Conservation (phyloP, 164 flowering plant genomes). For the Brasenia schreberi region DNA sequence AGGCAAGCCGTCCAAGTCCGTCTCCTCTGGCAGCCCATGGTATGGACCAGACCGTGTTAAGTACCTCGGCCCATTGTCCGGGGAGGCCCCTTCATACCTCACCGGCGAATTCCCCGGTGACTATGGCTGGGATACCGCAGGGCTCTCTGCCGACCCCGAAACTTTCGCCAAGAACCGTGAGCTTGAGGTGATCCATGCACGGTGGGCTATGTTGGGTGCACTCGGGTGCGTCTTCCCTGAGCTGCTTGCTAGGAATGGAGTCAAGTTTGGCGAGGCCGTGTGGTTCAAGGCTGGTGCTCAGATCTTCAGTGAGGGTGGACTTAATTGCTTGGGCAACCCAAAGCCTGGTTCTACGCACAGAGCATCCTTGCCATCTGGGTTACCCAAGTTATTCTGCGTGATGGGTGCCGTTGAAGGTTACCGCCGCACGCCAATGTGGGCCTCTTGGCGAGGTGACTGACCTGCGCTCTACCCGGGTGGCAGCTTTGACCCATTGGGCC, state of each 20-base stretch:
- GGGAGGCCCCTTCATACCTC: slow-evolving; percentile 6
- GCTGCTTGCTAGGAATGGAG: slow-evolving; percentile 9
- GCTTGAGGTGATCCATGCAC: slow-evolving; percentile 12
- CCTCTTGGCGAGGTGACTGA: slow-evolving; percentile 10
- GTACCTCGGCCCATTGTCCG: slow-evolving; percentile 12
- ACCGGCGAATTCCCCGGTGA: slow-evolving; percentile 10
- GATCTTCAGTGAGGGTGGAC: slow-evolving; percentile 14
- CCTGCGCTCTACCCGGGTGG: slow-evolving; percentile 14
- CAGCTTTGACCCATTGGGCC: slow-evolving; percentile 14
- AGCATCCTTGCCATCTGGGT: slow-evolving; percentile 16
- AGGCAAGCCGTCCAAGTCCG: slow-evolving; percentile 2
- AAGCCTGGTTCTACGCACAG: slow-evolving; percentile 9
- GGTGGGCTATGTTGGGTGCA: slow-evolving; percentile 9
- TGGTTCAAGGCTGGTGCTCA: slow-evolving; percentile 14
- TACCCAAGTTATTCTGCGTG: slow-evolving; percentile 7
- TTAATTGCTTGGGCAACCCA: slow-evolving; percentile 13
- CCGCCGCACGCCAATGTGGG: slow-evolving; percentile 14
- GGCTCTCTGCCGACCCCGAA: slow-evolving; percentile 14
- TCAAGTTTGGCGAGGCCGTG: slow-evolving; percentile 14
- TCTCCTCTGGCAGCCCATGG: slow-evolving; percentile 12
- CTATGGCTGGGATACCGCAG: slow-evolving; percentile 12
- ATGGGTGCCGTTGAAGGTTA: slow-evolving; percentile 15
- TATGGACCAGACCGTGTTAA: slow-evolving; percentile 12
- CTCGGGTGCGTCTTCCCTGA: slow-evolving; percentile 11
- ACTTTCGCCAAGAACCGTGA: slow-evolving; percentile 14